phyloP scores from a whole-genome alignment of 129 eudicot species.

The Silybum marianum region DNA sequence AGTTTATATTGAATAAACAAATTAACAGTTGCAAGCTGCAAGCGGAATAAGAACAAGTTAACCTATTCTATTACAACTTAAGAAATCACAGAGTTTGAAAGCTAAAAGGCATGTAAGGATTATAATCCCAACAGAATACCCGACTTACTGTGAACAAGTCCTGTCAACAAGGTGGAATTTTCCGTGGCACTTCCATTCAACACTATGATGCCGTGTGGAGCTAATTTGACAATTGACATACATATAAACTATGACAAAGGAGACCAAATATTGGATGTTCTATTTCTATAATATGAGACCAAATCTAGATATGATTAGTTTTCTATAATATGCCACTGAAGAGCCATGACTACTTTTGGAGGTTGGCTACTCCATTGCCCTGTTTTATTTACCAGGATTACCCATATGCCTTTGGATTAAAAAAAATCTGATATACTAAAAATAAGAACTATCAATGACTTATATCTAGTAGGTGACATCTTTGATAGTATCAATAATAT shows the following conservation, averaged over 20 bases:
- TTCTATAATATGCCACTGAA: no score
- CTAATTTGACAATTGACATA: not conserved
- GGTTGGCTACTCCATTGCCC: not conserved
- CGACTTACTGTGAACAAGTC: not conserved
- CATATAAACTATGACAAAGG: not conserved
- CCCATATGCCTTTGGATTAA: no score
- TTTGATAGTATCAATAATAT: not conserved
- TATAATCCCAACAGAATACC: not conserved
- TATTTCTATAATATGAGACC: no score
- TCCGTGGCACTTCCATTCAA: not conserved
- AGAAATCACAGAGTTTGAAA: no score
- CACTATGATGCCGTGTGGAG: not conserved
- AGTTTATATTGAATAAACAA: no score
- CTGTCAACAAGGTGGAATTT: not conserved
- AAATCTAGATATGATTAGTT: no score
- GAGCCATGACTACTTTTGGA: not conserved
- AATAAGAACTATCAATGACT: not conserved
- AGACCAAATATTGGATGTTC: not conserved
- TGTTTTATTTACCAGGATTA: no score
- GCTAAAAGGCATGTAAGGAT: not conserved
- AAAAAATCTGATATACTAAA: not conserved
- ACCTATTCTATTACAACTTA: no score
- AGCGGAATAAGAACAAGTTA: no score
- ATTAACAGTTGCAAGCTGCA: no score
- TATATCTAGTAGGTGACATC: constrained; percentile 8